phyloP scores from a whole-genome alignment of 306 rosid species.

The Quercus variabilis region DNA sequence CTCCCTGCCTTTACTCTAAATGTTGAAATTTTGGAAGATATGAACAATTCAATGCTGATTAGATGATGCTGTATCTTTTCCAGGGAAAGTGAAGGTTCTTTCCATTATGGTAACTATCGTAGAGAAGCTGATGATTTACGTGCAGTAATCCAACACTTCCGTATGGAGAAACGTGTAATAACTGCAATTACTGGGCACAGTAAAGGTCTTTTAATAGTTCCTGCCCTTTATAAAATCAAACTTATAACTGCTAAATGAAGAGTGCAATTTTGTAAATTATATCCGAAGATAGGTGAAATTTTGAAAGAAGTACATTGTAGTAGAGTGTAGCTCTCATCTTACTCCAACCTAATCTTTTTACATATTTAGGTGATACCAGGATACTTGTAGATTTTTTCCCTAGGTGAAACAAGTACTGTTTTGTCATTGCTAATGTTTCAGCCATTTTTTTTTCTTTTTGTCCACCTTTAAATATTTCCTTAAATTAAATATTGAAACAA shows the following conservation, averaged over 20 bases:
- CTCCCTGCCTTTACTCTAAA: background rate
- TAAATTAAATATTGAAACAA: background rate
- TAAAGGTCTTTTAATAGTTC: conserved; percentile 53
- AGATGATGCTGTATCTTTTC: conserved; percentile 18
- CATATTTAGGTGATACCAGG: background rate
- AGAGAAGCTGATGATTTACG: conserved; percentile 80
- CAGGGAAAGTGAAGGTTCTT: conserved; percentile 90
- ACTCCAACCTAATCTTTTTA: background rate
- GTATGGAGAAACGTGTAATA: conserved; percentile 34
- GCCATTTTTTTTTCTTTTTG: background rate
- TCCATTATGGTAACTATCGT: conserved; percentile 77
- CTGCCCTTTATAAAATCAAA: conserved; percentile 7
- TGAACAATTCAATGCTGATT: background rate
- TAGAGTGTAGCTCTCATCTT: background rate
- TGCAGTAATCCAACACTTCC: conserved; percentile 66
- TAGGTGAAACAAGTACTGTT: background rate
- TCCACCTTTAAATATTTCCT: background rate
- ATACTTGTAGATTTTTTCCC: background rate
- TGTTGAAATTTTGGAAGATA: background rate
- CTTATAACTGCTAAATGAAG: conserved; percentile 9
- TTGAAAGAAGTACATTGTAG: background rate
- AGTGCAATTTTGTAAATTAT: background rate
- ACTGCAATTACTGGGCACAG: conserved; percentile 84
- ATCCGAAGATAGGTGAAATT: background rate
- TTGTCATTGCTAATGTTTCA: background rate